A percentile compares a stretch with the other conserved stretches of the same genome.
Conservation (phyloP, 78 protist genomes). For the Emiliania huxleyi region DNA sequence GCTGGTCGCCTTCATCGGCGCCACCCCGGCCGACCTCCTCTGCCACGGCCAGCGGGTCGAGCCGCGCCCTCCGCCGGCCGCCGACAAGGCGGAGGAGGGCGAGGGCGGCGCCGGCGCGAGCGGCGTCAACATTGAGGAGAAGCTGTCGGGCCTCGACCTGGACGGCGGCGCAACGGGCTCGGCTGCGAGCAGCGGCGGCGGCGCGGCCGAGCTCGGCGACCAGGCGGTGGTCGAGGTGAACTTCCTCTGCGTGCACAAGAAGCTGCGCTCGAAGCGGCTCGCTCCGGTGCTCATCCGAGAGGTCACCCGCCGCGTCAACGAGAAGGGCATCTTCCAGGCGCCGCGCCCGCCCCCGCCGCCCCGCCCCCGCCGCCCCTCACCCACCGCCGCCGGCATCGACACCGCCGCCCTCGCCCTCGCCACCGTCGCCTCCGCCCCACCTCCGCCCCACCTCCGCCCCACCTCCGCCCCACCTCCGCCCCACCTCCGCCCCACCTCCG, state of each 20-base stretch:
- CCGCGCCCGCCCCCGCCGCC: neutral
- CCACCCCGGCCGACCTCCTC: slow-evolving; percentile 82
- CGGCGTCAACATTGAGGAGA: neutral
- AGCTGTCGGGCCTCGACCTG: neutral
- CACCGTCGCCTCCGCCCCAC: no score
- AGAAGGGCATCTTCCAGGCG: slow-evolving; percentile 82
- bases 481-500: no score
- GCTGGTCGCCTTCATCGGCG: slow-evolving; percentile 93
- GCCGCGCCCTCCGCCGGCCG: neutral
- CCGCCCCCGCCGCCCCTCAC: no score
- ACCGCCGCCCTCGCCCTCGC: no score
- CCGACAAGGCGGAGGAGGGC: neutral
- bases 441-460: no score
- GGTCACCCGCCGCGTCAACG: slow-evolving; percentile 94
- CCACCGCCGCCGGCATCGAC: no score
- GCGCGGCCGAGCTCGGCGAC: neutral
- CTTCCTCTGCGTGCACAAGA: slow-evolving; percentile 97
- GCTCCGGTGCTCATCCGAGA: slow-evolving; percentile 89
- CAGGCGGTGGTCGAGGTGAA: slow-evolving; percentile 56
- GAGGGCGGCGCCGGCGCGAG: neutral
- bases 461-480: no score
- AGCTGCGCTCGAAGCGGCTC: slow-evolving; percentile 83
- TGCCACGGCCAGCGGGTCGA: slow-evolving; percentile 28
- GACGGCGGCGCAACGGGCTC: neutral
- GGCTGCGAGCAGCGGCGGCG: neutral